Evolutionary conservation across 2,329 filamentous ascomycete species (phyloP), one percentile per base, ranked within the genome.

Genomic region (Myotisia sp.): DNA sequence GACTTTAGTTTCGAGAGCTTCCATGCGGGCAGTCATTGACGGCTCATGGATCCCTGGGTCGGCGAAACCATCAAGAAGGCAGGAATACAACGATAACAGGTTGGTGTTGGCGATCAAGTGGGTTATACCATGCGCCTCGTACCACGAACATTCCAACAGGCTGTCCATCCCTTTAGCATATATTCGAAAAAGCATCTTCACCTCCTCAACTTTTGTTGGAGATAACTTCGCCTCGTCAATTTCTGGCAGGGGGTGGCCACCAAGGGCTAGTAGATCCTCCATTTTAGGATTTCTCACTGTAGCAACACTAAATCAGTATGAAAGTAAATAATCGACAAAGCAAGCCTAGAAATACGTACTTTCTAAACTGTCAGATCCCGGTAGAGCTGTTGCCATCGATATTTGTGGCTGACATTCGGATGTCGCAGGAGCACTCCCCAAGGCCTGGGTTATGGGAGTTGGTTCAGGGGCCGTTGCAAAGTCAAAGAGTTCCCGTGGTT

Each of bases 91-190:
- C 34, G 76, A 71, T 45, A 79, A 64, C n/a, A 83, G 60, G 18
- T 62, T 59, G 18, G 64, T 59, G 49, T 79, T 67, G 22, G 55
- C 58, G 38, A 73, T 56, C 2, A 79, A 56, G 34, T 65, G 58
- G n/a, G 52, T 53, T 36, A 68, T 60, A 35, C 67, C 70, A 43
- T 65, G 65, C 23, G 58, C 60, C 17, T 63, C 71, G 59, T 83
- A 94, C 86, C 86, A 95, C 18, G 67, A 69, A 5, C 83, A 81
- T 54, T 94, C 86, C 42, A 92, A 70, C 42, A 90, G 77, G 32
- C 70, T 70, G 54, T 82, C 76, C 29, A 90, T 70, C 5, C 75
- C 79, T 1, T 70, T 70, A 3, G 76, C 79, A 53, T 90, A 92
- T 43, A 84, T 76, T 46, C 72, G 70, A 56, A 81, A 92, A 10